Evolutionary conservation across 306 rosid species (phyloP).

Genomic region (Oemleria cerasiformis): DNA sequence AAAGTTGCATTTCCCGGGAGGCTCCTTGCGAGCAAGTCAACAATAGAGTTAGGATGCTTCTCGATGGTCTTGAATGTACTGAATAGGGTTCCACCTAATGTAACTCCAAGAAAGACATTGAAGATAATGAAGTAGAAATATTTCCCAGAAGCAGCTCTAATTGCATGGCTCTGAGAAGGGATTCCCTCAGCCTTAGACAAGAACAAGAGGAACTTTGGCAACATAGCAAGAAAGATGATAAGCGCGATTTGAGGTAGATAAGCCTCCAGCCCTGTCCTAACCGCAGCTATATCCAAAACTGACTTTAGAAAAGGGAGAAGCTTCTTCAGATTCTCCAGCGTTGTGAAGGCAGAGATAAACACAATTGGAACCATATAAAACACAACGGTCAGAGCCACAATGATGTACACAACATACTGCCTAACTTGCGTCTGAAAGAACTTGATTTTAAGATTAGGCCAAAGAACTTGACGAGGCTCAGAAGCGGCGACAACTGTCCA

Average conservation of each 20-base stretch:
- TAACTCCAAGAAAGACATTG: conserved; percentile 85
- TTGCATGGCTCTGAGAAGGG: conserved; percentile 69
- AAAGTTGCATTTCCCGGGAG: conserved; percentile 81
- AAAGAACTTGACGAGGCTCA: conserved; percentile 66
- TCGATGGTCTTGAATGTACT: conserved; percentile 46
- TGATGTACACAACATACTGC: conserved; percentile 58
- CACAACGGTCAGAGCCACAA: conserved; percentile 61
- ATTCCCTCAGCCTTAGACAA: conserved; percentile 84
- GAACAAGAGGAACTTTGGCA: conserved; percentile 73
- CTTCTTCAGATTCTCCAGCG: conserved; percentile 60
- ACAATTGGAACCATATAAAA: conserved; percentile 84
- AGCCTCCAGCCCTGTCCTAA: conserved; percentile 80
- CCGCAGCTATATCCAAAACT: conserved; percentile 23
- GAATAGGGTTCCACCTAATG: conserved; percentile 75
- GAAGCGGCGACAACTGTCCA: conserved; percentile 79
- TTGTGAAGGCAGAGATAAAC: conserved; percentile 69
- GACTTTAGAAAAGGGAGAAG: conserved; percentile 73
- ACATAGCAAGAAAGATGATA: conserved; percentile 65
- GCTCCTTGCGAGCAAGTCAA: conserved; percentile 48
- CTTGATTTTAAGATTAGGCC: conserved; percentile 72
- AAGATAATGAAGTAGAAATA: conserved; percentile 75
- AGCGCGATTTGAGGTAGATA: conserved; percentile 90
- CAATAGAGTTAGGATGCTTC: conserved; percentile 33
- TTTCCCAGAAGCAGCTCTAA: conserved; percentile 90
- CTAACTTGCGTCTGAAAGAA: conserved; percentile 57